These are phyloP conservation scores for Gloeostereum incarnatum DNA, from an alignment of 768 basidiomycete genomes.

Conservation along the genomic window DNA sequence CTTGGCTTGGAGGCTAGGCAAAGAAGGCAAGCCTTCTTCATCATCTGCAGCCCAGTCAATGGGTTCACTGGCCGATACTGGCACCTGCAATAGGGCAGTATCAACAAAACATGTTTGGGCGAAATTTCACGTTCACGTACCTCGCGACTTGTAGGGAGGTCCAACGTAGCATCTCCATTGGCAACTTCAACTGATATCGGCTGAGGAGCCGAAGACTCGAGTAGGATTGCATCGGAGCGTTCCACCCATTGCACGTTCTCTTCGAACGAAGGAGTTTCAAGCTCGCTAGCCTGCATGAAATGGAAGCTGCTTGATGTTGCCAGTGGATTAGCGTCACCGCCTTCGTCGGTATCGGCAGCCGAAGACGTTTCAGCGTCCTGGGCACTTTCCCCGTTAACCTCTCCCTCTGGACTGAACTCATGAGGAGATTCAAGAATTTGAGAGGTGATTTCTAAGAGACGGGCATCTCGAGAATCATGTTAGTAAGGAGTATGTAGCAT, in stretches of 20 bases:
- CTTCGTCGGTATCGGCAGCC: conserved; percentile 16
- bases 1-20: conserved; percentile 65
- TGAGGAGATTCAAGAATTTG: conserved; percentile 42
- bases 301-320: conserved; percentile 50
- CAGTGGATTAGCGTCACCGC: conserved; percentile 29
- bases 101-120: conserved; percentile 5
- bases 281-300: conserved; percentile 78
- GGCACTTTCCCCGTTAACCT: conserved; percentile 14
- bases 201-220: too few relatives aligned
- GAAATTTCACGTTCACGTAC: conserved; percentile 7
- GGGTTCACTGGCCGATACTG: conserved; percentile 21
- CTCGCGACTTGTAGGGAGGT: too few relatives aligned
- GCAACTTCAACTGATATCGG: too few relatives aligned
- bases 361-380: conserved; percentile 15
- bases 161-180: too few relatives aligned
- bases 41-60: conserved; percentile 83
- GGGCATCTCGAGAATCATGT: conserved; percentile 36
- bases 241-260: conserved; percentile 50
- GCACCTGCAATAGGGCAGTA: neutral
- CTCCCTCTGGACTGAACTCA: conserved; percentile 28
- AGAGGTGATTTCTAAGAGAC: conserved; percentile 48
- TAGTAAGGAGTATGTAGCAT: conserved; percentile 6
- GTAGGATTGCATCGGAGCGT: conserved; percentile 27
- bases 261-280: conserved; percentile 47
- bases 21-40: conserved; percentile 70